Percentiles rank a stretch among this genome's conserved stretches.
Evolutionary conservation across 495 filamentous ascomycete species (phyloP).

Genomic region (Thermochaetoides thermophila): DNA sequence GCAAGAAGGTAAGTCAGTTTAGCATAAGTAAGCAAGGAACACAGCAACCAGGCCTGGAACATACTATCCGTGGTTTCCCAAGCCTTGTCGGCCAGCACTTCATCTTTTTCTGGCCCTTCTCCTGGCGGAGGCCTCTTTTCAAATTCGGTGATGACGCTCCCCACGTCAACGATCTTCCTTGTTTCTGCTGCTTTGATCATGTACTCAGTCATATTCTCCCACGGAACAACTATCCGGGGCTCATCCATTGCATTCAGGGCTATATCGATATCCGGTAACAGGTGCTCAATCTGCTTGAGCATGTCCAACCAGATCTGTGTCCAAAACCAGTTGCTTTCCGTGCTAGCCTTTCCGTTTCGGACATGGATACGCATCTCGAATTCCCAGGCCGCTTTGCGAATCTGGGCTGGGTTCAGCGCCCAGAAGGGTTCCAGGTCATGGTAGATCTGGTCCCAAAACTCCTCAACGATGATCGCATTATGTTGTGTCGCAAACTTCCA

Average conservation of each 20-base stretch:
- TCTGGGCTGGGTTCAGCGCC: slow-evolving; percentile 39
- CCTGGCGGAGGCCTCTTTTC: slow-evolving; percentile 16
- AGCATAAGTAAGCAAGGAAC: too few species aligned
- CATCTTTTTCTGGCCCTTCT: slow-evolving; percentile 13
- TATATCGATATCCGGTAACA: slow-evolving; percentile 59
- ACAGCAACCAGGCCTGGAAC: too few species aligned
- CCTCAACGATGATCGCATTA: slow-evolving; percentile 49
- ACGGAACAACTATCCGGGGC: slow-evolving; percentile 49
- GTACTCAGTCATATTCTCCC: slow-evolving; percentile 46
- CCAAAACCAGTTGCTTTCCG: slow-evolving; percentile 45
- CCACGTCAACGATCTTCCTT: slow-evolving; percentile 23
- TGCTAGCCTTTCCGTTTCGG: slow-evolving; percentile 39
- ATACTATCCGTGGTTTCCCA: too few species aligned
- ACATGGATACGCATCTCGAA: slow-evolving; percentile 47
- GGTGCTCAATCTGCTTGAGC: slow-evolving; percentile 39
- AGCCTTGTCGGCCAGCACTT: too few species aligned
- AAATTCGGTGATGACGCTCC: slow-evolving; percentile 20
- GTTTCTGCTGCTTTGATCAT: slow-evolving; percentile 39
- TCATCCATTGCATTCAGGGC: slow-evolving; percentile 57
- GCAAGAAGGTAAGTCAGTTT: too few species aligned
- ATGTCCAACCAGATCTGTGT: slow-evolving; percentile 45
- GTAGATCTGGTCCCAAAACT: slow-evolving; percentile 57
- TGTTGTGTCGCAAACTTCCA: slow-evolving; percentile 47
- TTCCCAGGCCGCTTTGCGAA: slow-evolving; percentile 38
- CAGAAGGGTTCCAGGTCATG: slow-evolving; percentile 60